Conservation (phyloP, 257 asterid species). For the Solanum sitiens region DNA sequence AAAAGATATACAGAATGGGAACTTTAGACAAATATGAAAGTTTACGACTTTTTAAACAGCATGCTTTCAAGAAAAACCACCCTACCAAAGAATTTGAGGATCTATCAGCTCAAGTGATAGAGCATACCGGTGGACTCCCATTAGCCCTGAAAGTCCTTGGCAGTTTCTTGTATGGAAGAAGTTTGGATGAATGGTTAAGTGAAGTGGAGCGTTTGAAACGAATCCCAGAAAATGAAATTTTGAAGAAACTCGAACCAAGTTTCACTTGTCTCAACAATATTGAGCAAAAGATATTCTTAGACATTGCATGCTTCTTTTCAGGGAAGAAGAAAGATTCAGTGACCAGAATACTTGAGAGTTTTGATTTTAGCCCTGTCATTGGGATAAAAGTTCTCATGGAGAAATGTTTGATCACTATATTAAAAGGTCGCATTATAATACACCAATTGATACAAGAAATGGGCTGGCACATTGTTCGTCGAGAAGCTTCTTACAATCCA, state of each 20-base stretch:
- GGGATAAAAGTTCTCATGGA: not conserved
- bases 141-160: not conserved
- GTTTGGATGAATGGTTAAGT: not conserved
- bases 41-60: too few species aligned
- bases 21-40: too few species aligned
- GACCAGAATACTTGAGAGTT: not conserved
- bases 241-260: not conserved
- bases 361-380: not conserved
- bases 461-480: not conserved
- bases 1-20: not conserved
- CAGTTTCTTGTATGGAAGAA: not conserved
- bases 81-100: too few species aligned
- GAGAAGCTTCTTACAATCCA: not conserved
- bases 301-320: not conserved
- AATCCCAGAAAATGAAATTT: not conserved
- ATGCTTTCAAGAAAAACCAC: too few species aligned
- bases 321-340: not conserved
- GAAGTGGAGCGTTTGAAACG: not conserved
- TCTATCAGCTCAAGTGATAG: not conserved
- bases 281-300: not conserved
- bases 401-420: not conserved
- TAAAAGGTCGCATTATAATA: not conserved
- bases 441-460: not conserved
- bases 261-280: not conserved
- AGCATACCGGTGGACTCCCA: slow-evolving; percentile 2